phyloP scores from a whole-genome alignment of 2,329 filamentous ascomycete species.

The Lasiodiplodia gonubiensis region DNA sequence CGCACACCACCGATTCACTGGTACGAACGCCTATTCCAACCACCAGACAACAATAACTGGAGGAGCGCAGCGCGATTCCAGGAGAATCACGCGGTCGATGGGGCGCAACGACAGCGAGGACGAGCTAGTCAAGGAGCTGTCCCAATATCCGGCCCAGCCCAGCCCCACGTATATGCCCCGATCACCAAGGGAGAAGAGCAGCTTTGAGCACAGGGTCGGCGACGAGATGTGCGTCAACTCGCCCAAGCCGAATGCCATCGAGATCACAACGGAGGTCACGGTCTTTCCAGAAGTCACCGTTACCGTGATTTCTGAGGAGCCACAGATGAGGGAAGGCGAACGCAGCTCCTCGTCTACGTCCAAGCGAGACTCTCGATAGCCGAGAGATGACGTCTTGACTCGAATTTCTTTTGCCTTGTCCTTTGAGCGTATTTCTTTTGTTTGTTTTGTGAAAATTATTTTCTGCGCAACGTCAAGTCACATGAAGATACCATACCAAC shows the following conservation, averaged over 20 bases:
- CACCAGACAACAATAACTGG: conserved; percentile 20
- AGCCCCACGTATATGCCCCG: conserved; percentile 1
- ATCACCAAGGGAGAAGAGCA: conserved; percentile 8
- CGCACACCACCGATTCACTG: neutral
- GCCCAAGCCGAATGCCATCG: conserved; percentile 12
- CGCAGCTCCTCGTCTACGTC: neutral
- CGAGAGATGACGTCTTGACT: neutral
- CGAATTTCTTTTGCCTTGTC: neutral
- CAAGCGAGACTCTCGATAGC: neutral
- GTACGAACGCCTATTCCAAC: conserved; percentile 9
- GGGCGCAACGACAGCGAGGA: conserved; percentile 26
- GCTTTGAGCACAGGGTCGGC: neutral
- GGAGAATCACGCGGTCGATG: conserved; percentile 7
- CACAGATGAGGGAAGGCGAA: conserved; percentile 5
- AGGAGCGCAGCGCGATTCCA: conserved; percentile 4
- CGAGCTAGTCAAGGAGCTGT: conserved; percentile 27
- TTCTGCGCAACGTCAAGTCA: conserved; percentile 7
- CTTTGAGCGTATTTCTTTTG: neutral
- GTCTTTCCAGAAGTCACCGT: conserved; percentile 11
- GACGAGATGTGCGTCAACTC: conserved; percentile 4
- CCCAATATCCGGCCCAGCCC: conserved; percentile 5
- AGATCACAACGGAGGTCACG: conserved; percentile 22
- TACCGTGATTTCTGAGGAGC: neutral
- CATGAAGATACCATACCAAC: conserved; percentile 10
- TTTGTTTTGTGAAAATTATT: neutral